These are phyloP conservation scores for Dictyostelium capitatum DNA, from an alignment of 78 protist genomes.

Conservation along the genomic window DNA sequence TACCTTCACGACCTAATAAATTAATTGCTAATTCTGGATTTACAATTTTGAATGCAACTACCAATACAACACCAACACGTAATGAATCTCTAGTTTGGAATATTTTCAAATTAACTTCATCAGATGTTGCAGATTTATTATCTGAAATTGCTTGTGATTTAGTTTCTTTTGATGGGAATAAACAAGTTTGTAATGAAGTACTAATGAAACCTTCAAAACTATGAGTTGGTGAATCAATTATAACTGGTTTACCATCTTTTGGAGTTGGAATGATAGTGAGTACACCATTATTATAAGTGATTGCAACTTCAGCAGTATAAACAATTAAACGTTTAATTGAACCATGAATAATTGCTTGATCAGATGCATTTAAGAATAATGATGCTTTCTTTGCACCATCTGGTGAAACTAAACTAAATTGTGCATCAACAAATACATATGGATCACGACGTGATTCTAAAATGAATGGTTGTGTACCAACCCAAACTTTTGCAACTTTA, in stretches of 20 bases:
- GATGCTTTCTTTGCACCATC: background rate
- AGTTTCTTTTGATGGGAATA: conserved; percentile 68
- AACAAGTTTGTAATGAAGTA: conserved; percentile 47
- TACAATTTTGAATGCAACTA: conserved; percentile 58
- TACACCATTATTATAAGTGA: conserved; percentile 59
- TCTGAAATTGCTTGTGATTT: conserved; percentile 25
- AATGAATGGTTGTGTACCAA: conserved; percentile 59
- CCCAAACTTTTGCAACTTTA: conserved; percentile 62
- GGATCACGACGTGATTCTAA: conserved; percentile 59
- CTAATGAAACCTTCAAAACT: conserved; percentile 48
- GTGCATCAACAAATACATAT: conserved; percentile 50
- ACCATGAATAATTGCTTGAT: conserved; percentile 44
- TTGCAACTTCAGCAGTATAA: conserved; percentile 74
- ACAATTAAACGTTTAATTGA: conserved; percentile 64
- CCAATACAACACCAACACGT: conserved; percentile 67
- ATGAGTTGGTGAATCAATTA: conserved; percentile 59
- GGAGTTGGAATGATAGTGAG: conserved; percentile 42
- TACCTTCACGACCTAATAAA: conserved; percentile 58
- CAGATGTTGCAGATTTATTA: conserved; percentile 21
- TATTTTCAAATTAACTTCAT: conserved; percentile 55
- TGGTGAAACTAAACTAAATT: conserved; percentile 14
- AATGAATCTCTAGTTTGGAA: conserved; percentile 75
- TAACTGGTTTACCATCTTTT: conserved; percentile 39
- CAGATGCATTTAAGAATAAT: conserved; percentile 26
- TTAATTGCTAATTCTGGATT: conserved; percentile 54